Base-by-base conservation (phyloP, 2,329 filamentous ascomycete species). In the Fusarium siculi region DNA sequence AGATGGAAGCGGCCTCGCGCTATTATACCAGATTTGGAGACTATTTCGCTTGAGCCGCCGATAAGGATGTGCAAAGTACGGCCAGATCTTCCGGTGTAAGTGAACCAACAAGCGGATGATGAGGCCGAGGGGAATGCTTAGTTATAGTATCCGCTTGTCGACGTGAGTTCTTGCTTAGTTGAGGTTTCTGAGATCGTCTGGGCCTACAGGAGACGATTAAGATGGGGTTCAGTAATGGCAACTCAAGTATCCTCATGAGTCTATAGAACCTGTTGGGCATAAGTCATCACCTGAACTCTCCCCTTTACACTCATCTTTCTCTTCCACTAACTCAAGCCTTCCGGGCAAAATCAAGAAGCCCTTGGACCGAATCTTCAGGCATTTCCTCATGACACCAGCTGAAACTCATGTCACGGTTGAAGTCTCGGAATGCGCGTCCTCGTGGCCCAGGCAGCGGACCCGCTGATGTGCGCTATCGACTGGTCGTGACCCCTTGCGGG, bases 401-500 rank as follows among this genome's bases (percentile, higher is more conserved):
- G 28, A 40, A 54, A 67, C 62, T 21, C 40, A 30, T 46, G 53
- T 65, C 69, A 69, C 64, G 49, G 49, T 54, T 30, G 44, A 44
- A 47, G 39, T 52, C 25, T 61, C 36, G 42, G 30, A 54, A 63
- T 69, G 54, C 58, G 66, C 42, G 71, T 61, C 71, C 60, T 47
- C 70, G 70, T 74, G 71, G 54, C 42, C 56, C 70, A 63, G 70
- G 62, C 62, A 74, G 52, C 59, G 47, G 66, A 44, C 47, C 70
- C 72, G 34, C 59, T 68, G 65, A 75, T 70, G 58, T 70, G 53
- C 68, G 47, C 68, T 72, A 68, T 54, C 37, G 40, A 46, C 23
- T 50, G 49, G 49, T 56, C 69, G 71, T 68, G 69, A 72, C 66
- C 70, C 65, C 66, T 73, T 72, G 70, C 57, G 66, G 70, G 58